Conservation (phyloP, 2,329 filamentous ascomycete genomes). For the Colletotrichum tofieldiae region DNA sequence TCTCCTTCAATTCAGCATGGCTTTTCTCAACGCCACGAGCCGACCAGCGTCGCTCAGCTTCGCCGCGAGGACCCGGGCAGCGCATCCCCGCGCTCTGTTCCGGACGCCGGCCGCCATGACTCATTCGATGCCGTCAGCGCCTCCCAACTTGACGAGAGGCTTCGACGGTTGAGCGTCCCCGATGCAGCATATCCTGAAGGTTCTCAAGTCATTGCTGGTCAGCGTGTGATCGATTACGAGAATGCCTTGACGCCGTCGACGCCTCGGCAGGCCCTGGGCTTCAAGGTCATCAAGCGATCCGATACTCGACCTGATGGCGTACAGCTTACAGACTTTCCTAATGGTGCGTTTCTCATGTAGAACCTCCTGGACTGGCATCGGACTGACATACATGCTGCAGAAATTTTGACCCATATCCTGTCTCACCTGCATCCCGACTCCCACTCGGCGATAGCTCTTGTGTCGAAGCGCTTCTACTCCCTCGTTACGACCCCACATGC, state of each 20-base stretch:
- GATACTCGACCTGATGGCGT: slow-evolving; percentile 57
- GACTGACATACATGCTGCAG: slow-evolving; percentile 61
- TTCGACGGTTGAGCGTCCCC: slow-evolving; percentile 67
- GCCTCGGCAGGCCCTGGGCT: slow-evolving; percentile 65
- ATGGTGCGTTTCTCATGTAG: slow-evolving; percentile 73
- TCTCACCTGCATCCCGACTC: slow-evolving; percentile 92
- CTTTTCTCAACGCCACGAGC: slow-evolving; percentile 60
- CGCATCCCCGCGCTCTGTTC: slow-evolving; percentile 55
- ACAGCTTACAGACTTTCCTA: slow-evolving; percentile 77
- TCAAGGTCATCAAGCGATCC: slow-evolving; percentile 69
- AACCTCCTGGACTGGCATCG: slow-evolving; percentile 17
- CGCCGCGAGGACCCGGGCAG: slow-evolving; percentile 53
- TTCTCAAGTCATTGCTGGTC: slow-evolving; percentile 58
- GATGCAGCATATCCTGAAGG: slow-evolving; percentile 48
- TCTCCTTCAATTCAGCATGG: slow-evolving; percentile 69
- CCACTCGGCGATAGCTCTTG: slow-evolving; percentile 84
- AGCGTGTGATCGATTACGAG: slow-evolving; percentile 74
- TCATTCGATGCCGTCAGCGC: slow-evolving; percentile 56
- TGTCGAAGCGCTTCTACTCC: slow-evolving; percentile 89
- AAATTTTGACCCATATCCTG: slow-evolving; percentile 91
- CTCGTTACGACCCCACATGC: slow-evolving; percentile 93
- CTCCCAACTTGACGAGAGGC: slow-evolving; percentile 63
- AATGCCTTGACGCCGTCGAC: slow-evolving; percentile 67
- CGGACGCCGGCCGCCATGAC: slow-evolving; percentile 47
- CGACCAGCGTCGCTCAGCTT: slow-evolving; percentile 55